phyloP scores from a whole-genome alignment of 306 rosid genomes.

The Oxytropis ochrocephala region DNA sequence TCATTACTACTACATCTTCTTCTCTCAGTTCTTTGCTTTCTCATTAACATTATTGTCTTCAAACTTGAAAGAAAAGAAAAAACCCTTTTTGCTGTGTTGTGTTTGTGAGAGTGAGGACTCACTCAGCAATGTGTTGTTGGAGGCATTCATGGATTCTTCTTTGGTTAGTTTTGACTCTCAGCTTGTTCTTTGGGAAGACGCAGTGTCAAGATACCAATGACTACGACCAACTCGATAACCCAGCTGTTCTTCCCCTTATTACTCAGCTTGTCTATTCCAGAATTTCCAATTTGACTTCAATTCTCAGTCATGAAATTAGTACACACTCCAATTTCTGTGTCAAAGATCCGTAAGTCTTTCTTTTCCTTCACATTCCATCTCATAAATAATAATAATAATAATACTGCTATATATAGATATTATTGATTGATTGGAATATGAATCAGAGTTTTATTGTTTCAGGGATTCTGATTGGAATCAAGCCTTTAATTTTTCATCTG shows the following conservation, averaged over 20 bases:
- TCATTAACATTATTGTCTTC: too few relatives aligned
- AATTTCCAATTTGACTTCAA: constrained; percentile 60
- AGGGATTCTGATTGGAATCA: constrained; percentile 89
- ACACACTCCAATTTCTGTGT: constrained; percentile 62
- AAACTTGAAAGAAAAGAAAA: too few relatives aligned
- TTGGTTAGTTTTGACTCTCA: constrained; percentile 28
- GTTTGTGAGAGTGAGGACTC: too few relatives aligned
- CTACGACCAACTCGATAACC: constrained; percentile 44
- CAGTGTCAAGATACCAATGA: constrained; percentile 52
- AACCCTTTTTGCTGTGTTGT: neutral
- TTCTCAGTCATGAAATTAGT: constrained; percentile 44
- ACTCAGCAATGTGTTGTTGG: too few relatives aligned
- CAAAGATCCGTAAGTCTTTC: constrained; percentile 57
- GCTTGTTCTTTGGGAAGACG: constrained; percentile 29
- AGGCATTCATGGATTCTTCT: constrained; percentile 10
- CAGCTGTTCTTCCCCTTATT: constrained; percentile 59
- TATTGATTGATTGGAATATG: neutral
- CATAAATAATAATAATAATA: too few relatives aligned
- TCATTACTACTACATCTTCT: neutral
- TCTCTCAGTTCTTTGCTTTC: neutral
- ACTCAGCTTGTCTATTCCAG: constrained; percentile 51
- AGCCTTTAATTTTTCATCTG: constrained; percentile 76
- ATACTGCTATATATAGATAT: neutral
- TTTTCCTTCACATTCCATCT: neutral
- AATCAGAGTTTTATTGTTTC: constrained; percentile 23